Evolutionary conservation across 2,329 filamentous ascomycete genomes (phyloP), one percentile per base, ranked within the genome.

Genomic region (Colletotrichum salicis): DNA sequence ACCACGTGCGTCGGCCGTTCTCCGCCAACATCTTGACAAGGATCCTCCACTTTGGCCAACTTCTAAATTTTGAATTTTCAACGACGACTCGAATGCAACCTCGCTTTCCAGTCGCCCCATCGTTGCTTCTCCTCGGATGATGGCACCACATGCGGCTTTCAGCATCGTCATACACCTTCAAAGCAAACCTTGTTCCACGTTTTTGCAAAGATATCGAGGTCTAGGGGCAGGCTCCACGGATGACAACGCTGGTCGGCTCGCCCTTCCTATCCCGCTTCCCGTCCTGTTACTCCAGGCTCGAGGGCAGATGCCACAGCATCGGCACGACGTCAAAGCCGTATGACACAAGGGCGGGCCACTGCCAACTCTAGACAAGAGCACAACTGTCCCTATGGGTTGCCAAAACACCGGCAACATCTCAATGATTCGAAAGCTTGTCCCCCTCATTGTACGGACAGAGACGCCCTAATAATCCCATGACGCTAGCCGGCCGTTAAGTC

Each of bases 231-330:
- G 41, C 13, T 37, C 29, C 24, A 57, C n/a, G 22, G 15, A 19
- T 57, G 29, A 37, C n/a, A 64, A 48, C 41, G 41, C 41, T 48
- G 11, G 59, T 64, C 52, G 59, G 31, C 33, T 65, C 54, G 54
- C 54, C 54, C 52, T 65, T 52, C 60, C 60, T 33, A 48, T 58
- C 52, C 37, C 31, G 33, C 41, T 35, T 65, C 31, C 54, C 31
- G 41, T 58, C 41, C 19, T n/a, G 37, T 33, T 15, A 65, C 27
- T 22, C 41, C 35, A 19, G 37, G 27, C 35, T 29, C 22, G 29
- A 35, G 13, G 22, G 8, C 52, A 48, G 24, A 37, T 56, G 10
- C n/a, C 52, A 54, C 60, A 1, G 29, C 24, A 15, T 19, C 12
- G 27, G 66, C 63, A 51, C 31, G 15, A 64, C 29, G 11, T 12